Evolutionary conservation across 257 asterid species (phyloP).

Genomic region (Phtheirospermum japonicum): DNA sequence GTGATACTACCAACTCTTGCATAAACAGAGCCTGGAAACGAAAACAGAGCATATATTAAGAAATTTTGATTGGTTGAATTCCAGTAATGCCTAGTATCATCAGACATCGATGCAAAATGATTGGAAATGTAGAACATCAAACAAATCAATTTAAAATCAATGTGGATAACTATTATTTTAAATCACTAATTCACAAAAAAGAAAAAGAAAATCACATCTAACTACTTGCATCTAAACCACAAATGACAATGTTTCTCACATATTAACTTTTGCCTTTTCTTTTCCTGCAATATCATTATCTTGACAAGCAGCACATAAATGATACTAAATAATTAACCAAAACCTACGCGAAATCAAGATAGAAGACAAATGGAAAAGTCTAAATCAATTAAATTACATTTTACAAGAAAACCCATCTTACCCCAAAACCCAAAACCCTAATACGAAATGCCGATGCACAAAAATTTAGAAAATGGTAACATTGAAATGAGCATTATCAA

Average conservation of each 20-base stretch:
- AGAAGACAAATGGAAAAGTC: not conserved
- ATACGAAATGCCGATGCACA: not conserved
- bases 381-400: not conserved
- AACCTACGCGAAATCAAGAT: no score
- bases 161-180: not conserved
- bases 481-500: not conserved
- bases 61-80: not conserved
- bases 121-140: not conserved
- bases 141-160: slow-evolving; percentile 1
- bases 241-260: no score
- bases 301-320: not conserved
- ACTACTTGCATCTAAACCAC: slow-evolving; percentile 1
- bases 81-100: not conserved
- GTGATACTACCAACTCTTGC: slow-evolving; percentile 43
- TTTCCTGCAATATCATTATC: not conserved
- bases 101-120: slow-evolving; percentile 2
- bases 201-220: not conserved
- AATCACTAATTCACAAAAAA: not conserved
- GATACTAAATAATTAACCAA: no score
- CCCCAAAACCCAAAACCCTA: slow-evolving; percentile 28
- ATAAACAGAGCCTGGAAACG: slow-evolving; percentile 41
- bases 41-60: slow-evolving; percentile 20
- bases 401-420: slow-evolving; percentile 4
- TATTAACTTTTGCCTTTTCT: not conserved
- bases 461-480: not conserved